A percentile compares a stretch with the other conserved stretches of the same genome.
Conservation (phyloP, 73 alveolate species). For the Urostyla sp. region DNA sequence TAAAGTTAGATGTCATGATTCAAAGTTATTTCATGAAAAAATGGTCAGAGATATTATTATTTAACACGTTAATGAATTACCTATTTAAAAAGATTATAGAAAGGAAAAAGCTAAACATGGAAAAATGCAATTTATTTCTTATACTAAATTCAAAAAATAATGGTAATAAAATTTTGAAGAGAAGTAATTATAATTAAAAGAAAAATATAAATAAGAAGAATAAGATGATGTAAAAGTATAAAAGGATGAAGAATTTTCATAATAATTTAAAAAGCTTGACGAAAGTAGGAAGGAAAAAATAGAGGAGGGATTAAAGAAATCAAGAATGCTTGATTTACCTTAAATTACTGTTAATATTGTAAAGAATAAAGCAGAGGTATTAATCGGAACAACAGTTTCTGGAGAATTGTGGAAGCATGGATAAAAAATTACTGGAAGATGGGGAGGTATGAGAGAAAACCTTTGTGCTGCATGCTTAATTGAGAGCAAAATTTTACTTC, state of each 20-base stretch:
- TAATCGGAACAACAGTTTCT: conserved; percentile 49
- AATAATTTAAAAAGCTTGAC: background rate
- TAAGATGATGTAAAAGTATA: background rate
- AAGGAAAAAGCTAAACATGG: background rate
- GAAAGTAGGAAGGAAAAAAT: background rate
- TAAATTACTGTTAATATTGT: conserved; percentile 34
- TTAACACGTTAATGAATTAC: conserved; percentile 50
- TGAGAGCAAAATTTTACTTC: conserved; percentile 63
- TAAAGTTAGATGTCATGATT: conserved; percentile 9
- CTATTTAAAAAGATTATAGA: conserved; percentile 43
- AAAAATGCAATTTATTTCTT: background rate
- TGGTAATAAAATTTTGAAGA: conserved; percentile 15
- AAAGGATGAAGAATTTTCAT: conserved; percentile 1
- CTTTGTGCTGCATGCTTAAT: conserved; percentile 64
- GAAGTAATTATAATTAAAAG: conserved; percentile 2
- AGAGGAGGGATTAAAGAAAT: conserved; percentile 16
- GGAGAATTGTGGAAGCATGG: conserved; percentile 72
- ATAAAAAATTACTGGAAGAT: conserved; percentile 38
- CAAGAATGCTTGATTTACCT: conserved; percentile 7
- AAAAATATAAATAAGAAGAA: background rate
- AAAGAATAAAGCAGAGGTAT: conserved; percentile 66
- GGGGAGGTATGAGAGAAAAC: conserved; percentile 72
- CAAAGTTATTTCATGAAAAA: conserved; percentile 60
- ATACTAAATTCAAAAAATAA: background rate
- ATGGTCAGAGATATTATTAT: conserved; percentile 47